These are phyloP conservation scores for Sporothrix inflata DNA, from an alignment of 2,329 filamentous ascomycete species.

Conservation along the genomic window DNA sequence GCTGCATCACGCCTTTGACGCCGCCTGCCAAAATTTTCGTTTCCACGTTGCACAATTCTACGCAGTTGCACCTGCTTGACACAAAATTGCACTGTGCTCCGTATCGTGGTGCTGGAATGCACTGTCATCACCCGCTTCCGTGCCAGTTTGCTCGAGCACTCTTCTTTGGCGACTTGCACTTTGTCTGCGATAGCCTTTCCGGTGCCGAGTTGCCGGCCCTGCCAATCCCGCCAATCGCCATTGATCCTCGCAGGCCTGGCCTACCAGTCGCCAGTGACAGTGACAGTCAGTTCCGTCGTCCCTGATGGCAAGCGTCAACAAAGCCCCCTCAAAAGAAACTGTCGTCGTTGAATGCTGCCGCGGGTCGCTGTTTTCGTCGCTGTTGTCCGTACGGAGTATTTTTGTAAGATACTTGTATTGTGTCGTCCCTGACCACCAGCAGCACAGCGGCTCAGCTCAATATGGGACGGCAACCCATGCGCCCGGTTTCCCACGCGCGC, in stretches of 20 bases:
- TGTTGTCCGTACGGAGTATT: too few relatives aligned
- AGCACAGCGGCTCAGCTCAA: not conserved
- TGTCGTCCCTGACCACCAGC: not conserved
- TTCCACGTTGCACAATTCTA: too few relatives aligned
- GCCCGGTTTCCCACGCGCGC: not conserved
- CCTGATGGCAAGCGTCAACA: too few relatives aligned
- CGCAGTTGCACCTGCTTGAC: too few relatives aligned
- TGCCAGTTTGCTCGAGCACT: not conserved
- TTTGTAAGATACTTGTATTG: too few relatives aligned
- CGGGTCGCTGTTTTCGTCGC: too few relatives aligned
- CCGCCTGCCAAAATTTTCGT: too few relatives aligned
- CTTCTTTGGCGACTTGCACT: not conserved
- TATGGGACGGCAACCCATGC: constrained; percentile 13
- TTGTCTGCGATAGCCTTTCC: not conserved
- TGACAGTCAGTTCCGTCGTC: not conserved
- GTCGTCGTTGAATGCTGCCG: too few relatives aligned
- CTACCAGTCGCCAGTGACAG: not conserved
- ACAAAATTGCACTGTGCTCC: too few relatives aligned
- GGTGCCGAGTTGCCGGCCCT: constrained; percentile 28
- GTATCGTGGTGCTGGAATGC: not conserved
- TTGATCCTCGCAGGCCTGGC: not conserved
- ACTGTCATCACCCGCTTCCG: not conserved
- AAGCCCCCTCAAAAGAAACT: too few relatives aligned
- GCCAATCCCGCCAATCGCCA: not conserved
- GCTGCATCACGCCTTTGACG: constrained; percentile 10